Evolutionary conservation across 2,329 filamentous ascomycete species (phyloP).

Genomic region (Nectriaceae sp.): DNA sequence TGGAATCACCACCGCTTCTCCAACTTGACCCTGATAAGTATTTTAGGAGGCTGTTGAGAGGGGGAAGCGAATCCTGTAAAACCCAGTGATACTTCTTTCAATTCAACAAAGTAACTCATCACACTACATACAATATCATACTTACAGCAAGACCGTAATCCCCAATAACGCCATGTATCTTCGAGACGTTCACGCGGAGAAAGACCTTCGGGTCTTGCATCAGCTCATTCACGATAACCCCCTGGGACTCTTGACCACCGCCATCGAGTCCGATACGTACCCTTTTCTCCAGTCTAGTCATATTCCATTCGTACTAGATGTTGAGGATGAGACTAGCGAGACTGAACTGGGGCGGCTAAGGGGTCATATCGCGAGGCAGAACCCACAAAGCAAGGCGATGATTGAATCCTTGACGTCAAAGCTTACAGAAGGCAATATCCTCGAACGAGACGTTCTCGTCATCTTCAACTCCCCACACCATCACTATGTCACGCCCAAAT

Average conservation of each 20-base stretch:
- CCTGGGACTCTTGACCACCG: slow-evolving; percentile 64
- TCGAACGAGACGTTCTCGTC: slow-evolving; percentile 59
- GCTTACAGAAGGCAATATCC: slow-evolving; percentile 22
- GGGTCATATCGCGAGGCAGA: slow-evolving; percentile 63
- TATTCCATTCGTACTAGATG: slow-evolving; percentile 61
- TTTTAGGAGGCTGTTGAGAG: too few relatives aligned
- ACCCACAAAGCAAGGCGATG: slow-evolving; percentile 65
- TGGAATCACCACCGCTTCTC: too few relatives aligned
- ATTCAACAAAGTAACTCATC: too few relatives aligned
- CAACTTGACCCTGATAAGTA: too few relatives aligned
- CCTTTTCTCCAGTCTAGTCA: slow-evolving; percentile 60
- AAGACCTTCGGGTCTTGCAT: slow-evolving; percentile 48
- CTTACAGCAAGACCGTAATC: not conserved
- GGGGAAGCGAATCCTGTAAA: too few relatives aligned
- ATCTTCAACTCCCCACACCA: slow-evolving; percentile 61
- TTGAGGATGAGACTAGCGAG: slow-evolving; percentile 42
- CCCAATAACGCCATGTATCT: slow-evolving; percentile 54
- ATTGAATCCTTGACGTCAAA: slow-evolving; percentile 43
- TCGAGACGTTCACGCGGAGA: slow-evolving; percentile 53
- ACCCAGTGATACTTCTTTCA: too few relatives aligned
- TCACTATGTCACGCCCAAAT: slow-evolving; percentile 69
- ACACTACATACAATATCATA: too few relatives aligned
- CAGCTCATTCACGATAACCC: slow-evolving; percentile 61
- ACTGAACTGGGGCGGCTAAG: slow-evolving; percentile 49
- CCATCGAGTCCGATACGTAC: slow-evolving; percentile 50